A percentile compares a stretch with the other conserved stretches of the same genome.
Evolutionary conservation across 306 rosid species (phyloP).

Genomic region (Oemleria cerasiformis): DNA sequence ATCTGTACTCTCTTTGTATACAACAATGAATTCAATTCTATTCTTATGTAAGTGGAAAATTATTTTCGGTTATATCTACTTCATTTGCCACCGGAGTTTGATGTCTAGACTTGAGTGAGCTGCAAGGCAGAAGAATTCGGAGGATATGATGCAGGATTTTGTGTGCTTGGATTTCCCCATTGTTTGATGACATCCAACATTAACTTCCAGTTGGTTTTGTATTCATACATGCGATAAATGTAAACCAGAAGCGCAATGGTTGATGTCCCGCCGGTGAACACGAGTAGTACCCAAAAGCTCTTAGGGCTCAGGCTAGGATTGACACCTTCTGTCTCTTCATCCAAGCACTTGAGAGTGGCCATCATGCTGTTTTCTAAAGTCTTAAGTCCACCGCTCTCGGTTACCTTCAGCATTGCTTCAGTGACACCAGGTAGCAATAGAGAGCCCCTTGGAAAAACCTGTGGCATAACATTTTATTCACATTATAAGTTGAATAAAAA

Average conservation of each 20-base stretch:
- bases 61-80: too few relatives aligned
- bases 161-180: slow-evolving; percentile 25
- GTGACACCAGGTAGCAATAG: slow-evolving; percentile 27
- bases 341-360: slow-evolving; percentile 31
- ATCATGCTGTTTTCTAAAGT: slow-evolving; percentile 38
- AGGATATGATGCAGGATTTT: slow-evolving; percentile 12
- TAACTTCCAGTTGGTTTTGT: slow-evolving; percentile 21
- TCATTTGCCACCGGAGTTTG: neutral
- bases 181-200: slow-evolving; percentile 21
- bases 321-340: slow-evolving; percentile 5
- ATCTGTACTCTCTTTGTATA: too few relatives aligned
- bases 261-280: slow-evolving; percentile 39
- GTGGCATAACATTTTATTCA: neutral
- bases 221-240: neutral
- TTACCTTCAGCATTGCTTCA: slow-evolving; percentile 32
- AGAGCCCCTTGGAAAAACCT: slow-evolving; percentile 45
- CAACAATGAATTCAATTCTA: too few relatives aligned
- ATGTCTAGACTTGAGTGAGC: neutral
- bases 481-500: neutral
- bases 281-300: slow-evolving; percentile 38
- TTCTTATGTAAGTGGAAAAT: too few relatives aligned
- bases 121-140: neutral
- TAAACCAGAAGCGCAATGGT: slow-evolving; percentile 38
- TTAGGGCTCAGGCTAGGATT: slow-evolving; percentile 37
- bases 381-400: slow-evolving; percentile 29